Evolutionary conservation across 169 alveolate genomes (phyloP).

Genomic region (Eimeria falciformis): DNA sequence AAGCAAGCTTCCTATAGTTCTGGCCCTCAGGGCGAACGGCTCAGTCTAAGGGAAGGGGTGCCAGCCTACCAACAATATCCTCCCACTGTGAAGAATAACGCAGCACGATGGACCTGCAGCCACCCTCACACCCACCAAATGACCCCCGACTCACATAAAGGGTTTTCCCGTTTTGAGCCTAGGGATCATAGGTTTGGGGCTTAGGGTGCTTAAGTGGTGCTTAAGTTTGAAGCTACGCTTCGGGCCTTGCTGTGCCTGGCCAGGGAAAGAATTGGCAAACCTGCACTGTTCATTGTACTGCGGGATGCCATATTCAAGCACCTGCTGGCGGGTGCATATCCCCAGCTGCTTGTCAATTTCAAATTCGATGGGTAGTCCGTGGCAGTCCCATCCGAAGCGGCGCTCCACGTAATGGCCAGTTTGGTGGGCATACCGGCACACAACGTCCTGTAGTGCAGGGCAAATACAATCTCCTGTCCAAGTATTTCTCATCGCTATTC

Average conservation of each 20-base stretch:
- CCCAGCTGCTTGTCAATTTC: conserved; percentile 96
- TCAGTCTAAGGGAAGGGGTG: not conserved
- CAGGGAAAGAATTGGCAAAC: not conserved
- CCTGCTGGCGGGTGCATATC: conserved; percentile 93
- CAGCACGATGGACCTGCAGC: conserved; percentile 96
- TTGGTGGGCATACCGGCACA: conserved; percentile 98
- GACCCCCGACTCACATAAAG: not conserved
- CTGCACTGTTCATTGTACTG: conserved; percentile 93
- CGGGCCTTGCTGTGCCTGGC: too few relatives aligned
- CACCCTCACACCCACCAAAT: not conserved
- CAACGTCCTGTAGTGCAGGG: conserved; percentile 94
- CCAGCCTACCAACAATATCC: conserved; percentile 58
- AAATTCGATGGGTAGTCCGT: conserved; percentile 99
- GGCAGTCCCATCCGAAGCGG: conserved; percentile 99
- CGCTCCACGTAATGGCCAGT: conserved; percentile 97
- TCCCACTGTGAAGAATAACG: conserved; percentile 97
- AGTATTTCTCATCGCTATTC: not conserved
- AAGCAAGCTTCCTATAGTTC: not conserved
- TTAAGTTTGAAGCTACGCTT: too few relatives aligned
- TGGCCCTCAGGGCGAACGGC: not conserved
- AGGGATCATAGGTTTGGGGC: not conserved
- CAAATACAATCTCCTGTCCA: not conserved
- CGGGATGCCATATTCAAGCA: conserved; percentile 85
- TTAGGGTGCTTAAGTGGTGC: not conserved
- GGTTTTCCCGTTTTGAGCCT: not conserved